Base-by-base conservation (phyloP, 495 filamentous ascomycete genomes). In the Jackrogersella multiformis region DNA sequence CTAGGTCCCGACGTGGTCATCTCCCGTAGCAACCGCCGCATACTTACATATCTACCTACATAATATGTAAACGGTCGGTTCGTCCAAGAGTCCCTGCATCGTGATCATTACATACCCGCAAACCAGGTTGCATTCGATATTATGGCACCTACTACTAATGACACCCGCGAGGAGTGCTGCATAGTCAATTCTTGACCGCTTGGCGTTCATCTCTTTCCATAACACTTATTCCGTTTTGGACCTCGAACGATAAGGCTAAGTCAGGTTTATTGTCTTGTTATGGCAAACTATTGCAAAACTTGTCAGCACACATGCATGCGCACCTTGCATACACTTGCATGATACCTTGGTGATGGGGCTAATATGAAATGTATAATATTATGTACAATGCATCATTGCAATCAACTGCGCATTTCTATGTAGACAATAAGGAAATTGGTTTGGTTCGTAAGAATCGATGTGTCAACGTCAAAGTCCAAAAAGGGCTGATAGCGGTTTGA, bases 251-350 rank as follows among this genome's bases (percentile, higher is more conserved):
- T 66, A 62, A 66, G 62, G 56, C 67, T 66, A 70, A 48, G 67
- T 61, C 18, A 51, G 49, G 45, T 54, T 53, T 66, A 66, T 70
- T 69, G 61, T 64, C 66, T 69, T 21, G 34, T 45, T 65, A 61
- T n/a, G 61, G 66, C 56, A 61, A 35, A 69, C 66, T 69, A 69
- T 69, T 69, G 56, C 66, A 69, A 30, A n/a, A 65, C 49, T 58
- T 69, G 66, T 69, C 66, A 69, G 66, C 66, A 56, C 28, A 41
- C 55, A 60, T 69, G 60, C 66, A 64, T 60, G 48, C 42, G 61
- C 52, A 61, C 66, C 46, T n/a, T 56, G 60, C 66, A 69, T 69
- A 28, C 10, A 21, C 34, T 54, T 54, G 59, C 58, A 68, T 58
- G 30, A 60, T 60, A 30, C 48, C 55, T 55, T 45, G 26, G 18